Evolutionary conservation across 2,329 filamentous ascomycete species (phyloP).

Genomic region (Emergomyces africanus): DNA sequence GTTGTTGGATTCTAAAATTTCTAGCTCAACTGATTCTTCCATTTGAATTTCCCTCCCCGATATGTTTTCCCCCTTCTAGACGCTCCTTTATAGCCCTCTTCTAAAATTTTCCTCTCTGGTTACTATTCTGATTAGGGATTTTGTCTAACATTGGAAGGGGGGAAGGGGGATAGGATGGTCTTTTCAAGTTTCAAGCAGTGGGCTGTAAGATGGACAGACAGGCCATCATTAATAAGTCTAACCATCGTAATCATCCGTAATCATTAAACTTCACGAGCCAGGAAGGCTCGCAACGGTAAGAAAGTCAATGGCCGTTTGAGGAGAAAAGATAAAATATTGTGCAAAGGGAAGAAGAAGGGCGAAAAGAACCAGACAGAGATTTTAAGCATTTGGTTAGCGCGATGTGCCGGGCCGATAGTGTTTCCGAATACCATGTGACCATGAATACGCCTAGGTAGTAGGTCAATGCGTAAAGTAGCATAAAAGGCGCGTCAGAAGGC

Average conservation of each 20-base stretch:
- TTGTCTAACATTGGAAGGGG: neutral
- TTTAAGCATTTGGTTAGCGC: neutral
- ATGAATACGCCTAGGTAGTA: too few species aligned
- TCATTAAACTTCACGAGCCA: neutral
- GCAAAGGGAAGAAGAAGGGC: neutral
- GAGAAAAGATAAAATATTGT: neutral
- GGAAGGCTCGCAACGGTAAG: neutral
- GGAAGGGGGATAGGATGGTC: neutral
- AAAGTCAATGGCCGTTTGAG: too few species aligned
- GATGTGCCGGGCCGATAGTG: neutral
- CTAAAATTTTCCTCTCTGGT: neutral
- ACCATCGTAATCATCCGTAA: neutral
- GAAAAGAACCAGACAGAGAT: neutral
- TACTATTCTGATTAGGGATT: neutral
- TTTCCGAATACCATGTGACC: neutral
- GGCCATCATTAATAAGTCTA: neutral
- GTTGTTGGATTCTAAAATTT: constrained; percentile 6
- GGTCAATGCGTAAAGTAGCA: too few species aligned
- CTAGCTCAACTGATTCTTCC: neutral
- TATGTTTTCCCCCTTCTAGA: neutral
- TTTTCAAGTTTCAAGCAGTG: neutral
- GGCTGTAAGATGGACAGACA: neutral
- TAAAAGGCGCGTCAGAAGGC: too few species aligned
- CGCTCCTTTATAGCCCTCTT: neutral
- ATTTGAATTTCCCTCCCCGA: neutral